A percentile compares a stretch with the other conserved stretches of the same genome.
phyloP scores from a whole-genome alignment of 441 rosid genomes.

The Viola pubescens region DNA sequence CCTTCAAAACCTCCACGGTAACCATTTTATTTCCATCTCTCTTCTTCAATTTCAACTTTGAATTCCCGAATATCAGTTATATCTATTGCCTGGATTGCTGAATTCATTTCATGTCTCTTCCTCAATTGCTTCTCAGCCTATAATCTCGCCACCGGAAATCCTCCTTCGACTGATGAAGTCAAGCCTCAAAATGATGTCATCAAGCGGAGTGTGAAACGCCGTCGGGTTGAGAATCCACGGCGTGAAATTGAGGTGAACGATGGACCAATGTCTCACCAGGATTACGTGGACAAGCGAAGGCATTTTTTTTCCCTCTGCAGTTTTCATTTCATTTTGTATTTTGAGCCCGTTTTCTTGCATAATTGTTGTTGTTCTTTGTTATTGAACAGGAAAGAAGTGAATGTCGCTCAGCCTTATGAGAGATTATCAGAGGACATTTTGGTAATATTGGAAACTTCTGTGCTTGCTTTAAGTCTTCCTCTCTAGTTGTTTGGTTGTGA shows the following conservation, averaged over 20 bases:
- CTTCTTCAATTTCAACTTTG: too few relatives aligned
- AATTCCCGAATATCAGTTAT: too few relatives aligned
- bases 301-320: neutral
- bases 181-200: constrained; percentile 16
- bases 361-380: constrained; percentile 1
- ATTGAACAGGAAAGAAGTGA: constrained; percentile 44
- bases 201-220: constrained; percentile 22
- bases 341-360: neutral
- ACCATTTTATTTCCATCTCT: neutral
- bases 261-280: constrained; percentile 57
- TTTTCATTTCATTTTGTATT: neutral
- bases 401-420: constrained; percentile 30
- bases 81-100: too few relatives aligned
- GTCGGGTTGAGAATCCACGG: constrained; percentile 19
- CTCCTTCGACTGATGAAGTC: constrained; percentile 29
- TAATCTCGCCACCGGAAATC: constrained; percentile 49
- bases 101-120: too few relatives aligned
- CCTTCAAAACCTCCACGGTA: constrained; percentile 59
- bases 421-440: constrained; percentile 35
- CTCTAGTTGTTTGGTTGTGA: neutral
- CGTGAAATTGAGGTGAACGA: constrained; percentile 22
- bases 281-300: constrained; percentile 51
- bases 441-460: constrained; percentile 28
- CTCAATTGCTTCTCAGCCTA: constrained; percentile 32
- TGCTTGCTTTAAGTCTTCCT: neutral